These are phyloP conservation scores for Mycosarcoma maydis DNA, from an alignment of 1,284 basidiomycete species.

Conservation along the genomic window DNA sequence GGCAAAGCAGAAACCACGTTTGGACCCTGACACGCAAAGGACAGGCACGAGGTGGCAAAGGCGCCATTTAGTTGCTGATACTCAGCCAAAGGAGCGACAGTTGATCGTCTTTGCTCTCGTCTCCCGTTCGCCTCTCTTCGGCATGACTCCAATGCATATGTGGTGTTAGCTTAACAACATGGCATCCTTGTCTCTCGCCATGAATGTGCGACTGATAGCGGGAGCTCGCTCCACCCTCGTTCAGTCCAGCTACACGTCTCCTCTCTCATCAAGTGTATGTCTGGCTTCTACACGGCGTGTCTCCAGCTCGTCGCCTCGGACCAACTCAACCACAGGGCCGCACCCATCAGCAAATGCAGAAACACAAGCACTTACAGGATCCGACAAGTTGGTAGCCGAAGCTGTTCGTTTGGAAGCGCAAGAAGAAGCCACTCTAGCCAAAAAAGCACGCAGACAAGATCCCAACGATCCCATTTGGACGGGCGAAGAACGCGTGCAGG, in stretches of 20 bases:
- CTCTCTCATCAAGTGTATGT: too few species aligned
- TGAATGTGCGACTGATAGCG: too few species aligned
- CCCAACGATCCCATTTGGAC: conserved; percentile 55
- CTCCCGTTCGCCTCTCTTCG: too few species aligned
- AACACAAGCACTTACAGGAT: conserved; percentile 11
- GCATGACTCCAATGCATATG: too few species aligned
- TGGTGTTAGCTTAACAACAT: too few species aligned
- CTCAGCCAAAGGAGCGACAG: too few species aligned
- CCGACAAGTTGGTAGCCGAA: conserved; percentile 28
- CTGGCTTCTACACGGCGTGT: neutral
- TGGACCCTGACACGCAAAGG: conserved; percentile 8
- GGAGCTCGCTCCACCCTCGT: too few species aligned
- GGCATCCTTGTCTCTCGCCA: neutral
- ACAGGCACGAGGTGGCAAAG: neutral
- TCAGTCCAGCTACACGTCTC: too few species aligned
- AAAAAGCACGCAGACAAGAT: neutral
- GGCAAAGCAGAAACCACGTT: neutral
- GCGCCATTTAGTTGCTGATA: too few species aligned
- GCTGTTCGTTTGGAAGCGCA: conserved; percentile 19
- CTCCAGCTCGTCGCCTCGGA: neutral
- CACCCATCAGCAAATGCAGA: too few species aligned
- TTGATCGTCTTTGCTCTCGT: too few species aligned
- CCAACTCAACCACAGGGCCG: neutral
- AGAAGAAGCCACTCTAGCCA: conserved; percentile 9
- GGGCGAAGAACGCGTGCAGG: conserved; percentile 57